Evolutionary conservation across 2,329 filamentous ascomycete species (phyloP).

Genomic region (Sclerotinia minor): DNA sequence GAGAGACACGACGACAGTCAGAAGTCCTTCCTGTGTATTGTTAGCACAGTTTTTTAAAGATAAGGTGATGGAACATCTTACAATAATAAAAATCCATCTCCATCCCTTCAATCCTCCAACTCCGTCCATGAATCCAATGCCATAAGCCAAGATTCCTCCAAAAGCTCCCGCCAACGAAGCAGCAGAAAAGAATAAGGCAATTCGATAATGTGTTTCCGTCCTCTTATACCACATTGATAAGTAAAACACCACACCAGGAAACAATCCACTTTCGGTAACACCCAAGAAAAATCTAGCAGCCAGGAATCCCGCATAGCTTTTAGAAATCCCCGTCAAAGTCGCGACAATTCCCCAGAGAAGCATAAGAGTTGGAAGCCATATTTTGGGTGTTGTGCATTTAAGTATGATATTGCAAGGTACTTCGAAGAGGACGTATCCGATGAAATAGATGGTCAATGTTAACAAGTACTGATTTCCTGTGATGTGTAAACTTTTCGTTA

Average conservation of each 20-base stretch:
- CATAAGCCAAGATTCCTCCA: conserved; percentile 57
- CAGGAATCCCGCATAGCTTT: conserved; percentile 53
- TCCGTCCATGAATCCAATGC: conserved; percentile 55
- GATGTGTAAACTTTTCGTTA: conserved; percentile 54
- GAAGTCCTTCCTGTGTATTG: conserved; percentile 51
- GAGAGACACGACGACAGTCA: conserved; percentile 53
- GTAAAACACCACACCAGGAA: conserved; percentile 54
- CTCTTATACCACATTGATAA: conserved; percentile 56
- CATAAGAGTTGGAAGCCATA: conserved; percentile 60
- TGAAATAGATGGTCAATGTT: conserved; percentile 66
- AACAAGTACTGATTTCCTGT: conserved; percentile 64
- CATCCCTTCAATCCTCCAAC: conserved; percentile 55
- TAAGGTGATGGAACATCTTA: conserved; percentile 37
- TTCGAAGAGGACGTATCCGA: conserved; percentile 58
- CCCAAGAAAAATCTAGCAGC: conserved; percentile 57
- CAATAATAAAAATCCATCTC: conserved; percentile 62
- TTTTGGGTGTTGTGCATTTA: conserved; percentile 57
- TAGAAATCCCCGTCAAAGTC: conserved; percentile 52
- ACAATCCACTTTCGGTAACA: conserved; percentile 55
- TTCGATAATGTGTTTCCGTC: conserved; percentile 54
- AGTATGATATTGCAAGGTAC: conserved; percentile 63
- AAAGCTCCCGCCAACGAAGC: conserved; percentile 58
- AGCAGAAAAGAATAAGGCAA: conserved; percentile 57
- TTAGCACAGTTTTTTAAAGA: conserved; percentile 13
- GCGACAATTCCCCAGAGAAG: conserved; percentile 57